These are phyloP conservation scores for Durio zibethinus DNA, from an alignment of 345 rosid species.

Conservation along the genomic window DNA sequence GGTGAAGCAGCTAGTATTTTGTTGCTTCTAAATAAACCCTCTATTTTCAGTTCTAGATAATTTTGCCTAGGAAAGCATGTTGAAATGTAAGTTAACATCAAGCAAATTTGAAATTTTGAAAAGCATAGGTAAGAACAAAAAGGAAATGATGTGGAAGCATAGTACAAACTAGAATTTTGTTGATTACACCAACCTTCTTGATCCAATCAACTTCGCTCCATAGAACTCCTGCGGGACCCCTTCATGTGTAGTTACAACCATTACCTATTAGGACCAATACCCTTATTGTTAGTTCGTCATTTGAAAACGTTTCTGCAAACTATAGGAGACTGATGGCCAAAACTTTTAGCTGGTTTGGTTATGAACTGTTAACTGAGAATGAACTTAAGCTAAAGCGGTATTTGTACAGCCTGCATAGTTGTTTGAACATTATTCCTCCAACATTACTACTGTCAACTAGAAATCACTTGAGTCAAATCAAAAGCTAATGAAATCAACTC, in stretches of 20 bases:
- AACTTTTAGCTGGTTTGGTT: background rate
- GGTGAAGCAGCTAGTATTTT: background rate
- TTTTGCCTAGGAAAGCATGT: background rate
- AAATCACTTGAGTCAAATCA: constrained; percentile 9
- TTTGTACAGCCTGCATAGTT: background rate
- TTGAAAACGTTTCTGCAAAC: background rate
- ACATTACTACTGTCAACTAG: background rate
- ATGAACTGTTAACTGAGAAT: constrained; percentile 3
- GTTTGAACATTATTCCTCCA: background rate
- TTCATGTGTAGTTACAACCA: constrained; percentile 98
- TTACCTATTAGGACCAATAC: constrained; percentile 46
- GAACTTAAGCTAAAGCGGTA: constrained; percentile 3
- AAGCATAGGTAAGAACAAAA: background rate
- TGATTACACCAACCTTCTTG: constrained; percentile 59
- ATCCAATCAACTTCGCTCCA: constrained; percentile 94
- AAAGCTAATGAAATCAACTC: background rate
- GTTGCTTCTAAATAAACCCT: background rate
- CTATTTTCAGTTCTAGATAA: background rate
- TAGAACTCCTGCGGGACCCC: constrained; percentile 94
- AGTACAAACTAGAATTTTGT: constrained; percentile 1
- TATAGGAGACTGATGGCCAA: background rate
- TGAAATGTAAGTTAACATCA: background rate
- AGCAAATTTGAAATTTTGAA: background rate
- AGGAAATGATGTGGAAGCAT: background rate
- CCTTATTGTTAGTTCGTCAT: constrained; percentile 8